These are phyloP conservation scores for Tanacetum coccineum DNA, from an alignment of 129 eudicot genomes.

Conservation along the genomic window DNA sequence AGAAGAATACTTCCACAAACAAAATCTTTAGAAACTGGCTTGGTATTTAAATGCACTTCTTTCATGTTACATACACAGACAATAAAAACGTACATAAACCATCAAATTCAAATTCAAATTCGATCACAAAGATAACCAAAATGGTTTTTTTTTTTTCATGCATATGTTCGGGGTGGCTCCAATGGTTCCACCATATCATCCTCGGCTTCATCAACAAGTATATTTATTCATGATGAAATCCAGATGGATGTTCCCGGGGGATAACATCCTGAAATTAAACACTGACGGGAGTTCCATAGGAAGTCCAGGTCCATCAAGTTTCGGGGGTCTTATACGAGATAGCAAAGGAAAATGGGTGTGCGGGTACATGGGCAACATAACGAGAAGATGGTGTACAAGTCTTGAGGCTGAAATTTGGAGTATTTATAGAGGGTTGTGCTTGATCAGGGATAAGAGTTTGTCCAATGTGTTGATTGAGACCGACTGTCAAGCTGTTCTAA, in stretches of 20 bases:
- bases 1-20: no score
- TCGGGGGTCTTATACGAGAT: slow-evolving; percentile 21
- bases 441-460: background rate
- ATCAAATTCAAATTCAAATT: no score
- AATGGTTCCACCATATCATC: no score
- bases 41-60: no score
- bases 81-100: no score
- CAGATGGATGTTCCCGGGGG: background rate
- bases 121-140: no score
- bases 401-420: slow-evolving; percentile 14
- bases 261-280: slow-evolving; percentile 15
- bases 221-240: background rate
- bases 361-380: slow-evolving; percentile 25
- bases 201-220: no score
- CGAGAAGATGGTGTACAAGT: background rate
- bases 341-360: slow-evolving; percentile 9
- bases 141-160: no score
- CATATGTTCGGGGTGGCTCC: no score
- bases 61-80: no score
- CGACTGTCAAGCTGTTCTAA: slow-evolving; percentile 1
- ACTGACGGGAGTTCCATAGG: slow-evolving; percentile 24
- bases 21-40: no score
- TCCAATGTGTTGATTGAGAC: slow-evolving; percentile 8
- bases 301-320: slow-evolving; percentile 20
- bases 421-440: slow-evolving; percentile 1